Percentiles rank a stretch among this genome's conserved stretches.
Conservation (phyloP, 2,329 filamentous ascomycete genomes). For the Eurotiales sp. region DNA sequence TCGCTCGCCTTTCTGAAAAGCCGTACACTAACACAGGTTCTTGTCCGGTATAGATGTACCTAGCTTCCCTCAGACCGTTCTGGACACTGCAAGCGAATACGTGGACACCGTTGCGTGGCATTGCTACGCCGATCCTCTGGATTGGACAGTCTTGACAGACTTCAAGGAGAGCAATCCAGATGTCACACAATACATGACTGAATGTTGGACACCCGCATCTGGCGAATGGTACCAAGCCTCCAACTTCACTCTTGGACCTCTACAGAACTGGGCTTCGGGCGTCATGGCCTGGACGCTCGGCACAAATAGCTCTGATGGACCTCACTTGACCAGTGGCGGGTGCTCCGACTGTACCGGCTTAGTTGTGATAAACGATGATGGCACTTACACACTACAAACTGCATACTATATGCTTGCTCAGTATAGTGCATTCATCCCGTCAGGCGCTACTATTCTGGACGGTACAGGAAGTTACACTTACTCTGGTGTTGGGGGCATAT, state of each 20-base stretch:
- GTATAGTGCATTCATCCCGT: slow-evolving; percentile 9
- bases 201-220: slow-evolving; percentile 7
- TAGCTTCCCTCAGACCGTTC: slow-evolving; percentile 4
- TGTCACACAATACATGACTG: slow-evolving; percentile 12
- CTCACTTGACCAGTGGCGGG: slow-evolving; percentile 4
- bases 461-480: slow-evolving; percentile 2
- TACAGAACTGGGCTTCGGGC: slow-evolving; percentile 12
- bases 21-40: neutral
- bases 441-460: slow-evolving; percentile 1
- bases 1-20: neutral
- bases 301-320: slow-evolving; percentile 1
- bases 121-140: slow-evolving; percentile 1
- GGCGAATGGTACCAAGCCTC: slow-evolving; percentile 6
- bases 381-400: slow-evolving; percentile 6
- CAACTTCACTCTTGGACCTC: slow-evolving; percentile 5
- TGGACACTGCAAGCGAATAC: slow-evolving; percentile 5
- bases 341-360: slow-evolving; percentile 6
- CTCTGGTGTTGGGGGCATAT: neutral
- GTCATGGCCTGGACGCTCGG: slow-evolving; percentile 11
- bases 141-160: slow-evolving; percentile 8
- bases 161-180: slow-evolving; percentile 7
- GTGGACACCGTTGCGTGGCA: slow-evolving; percentile 12
- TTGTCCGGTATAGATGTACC: neutral
- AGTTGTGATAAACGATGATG: slow-evolving; percentile 5
- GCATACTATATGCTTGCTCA: slow-evolving; percentile 12